These are phyloP conservation scores for Kodamaea suecica DNA, from an alignment of 1,139 yeast species.

Conservation along the genomic window DNA sequence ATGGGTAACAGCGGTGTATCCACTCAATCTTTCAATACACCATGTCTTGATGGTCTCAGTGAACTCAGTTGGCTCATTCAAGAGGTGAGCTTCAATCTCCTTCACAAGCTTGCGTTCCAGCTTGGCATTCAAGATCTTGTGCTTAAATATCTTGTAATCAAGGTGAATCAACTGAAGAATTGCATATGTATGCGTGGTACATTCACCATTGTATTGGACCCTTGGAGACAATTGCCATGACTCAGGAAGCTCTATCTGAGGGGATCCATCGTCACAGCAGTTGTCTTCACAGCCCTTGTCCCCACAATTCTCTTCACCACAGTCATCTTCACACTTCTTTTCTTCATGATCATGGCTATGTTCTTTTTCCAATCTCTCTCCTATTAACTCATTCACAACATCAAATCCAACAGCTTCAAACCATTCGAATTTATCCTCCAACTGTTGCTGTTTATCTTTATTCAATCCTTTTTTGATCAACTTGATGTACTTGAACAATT, in stretches of 20 bases:
- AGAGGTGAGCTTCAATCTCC: constrained; percentile 12
- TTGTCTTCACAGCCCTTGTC: constrained; percentile 14
- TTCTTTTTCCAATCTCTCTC: constrained; percentile 17
- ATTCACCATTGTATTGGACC: constrained; percentile 33
- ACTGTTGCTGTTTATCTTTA: constrained; percentile 27
- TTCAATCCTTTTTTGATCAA: constrained; percentile 20
- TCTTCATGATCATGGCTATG: constrained; percentile 11
- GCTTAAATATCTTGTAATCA: constrained; percentile 17
- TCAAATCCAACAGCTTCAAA: constrained; percentile 56
- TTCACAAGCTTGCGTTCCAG: constrained; percentile 13
- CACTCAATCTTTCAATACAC: constrained; percentile 16
- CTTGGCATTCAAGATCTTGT: constrained; percentile 9
- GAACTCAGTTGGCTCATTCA: constrained; percentile 3
- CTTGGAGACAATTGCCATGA: constrained; percentile 38
- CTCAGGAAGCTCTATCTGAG: constrained; percentile 16
- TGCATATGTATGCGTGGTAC: constrained; percentile 38
- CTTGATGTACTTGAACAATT: constrained; percentile 44
- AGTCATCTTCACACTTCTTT: constrained; percentile 15
- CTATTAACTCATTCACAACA: constrained; percentile 35
- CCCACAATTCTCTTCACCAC: constrained; percentile 15
- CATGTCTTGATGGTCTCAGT: constrained; percentile 15
- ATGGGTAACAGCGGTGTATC: constrained; percentile 11
- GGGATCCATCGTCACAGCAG: constrained; percentile 15
- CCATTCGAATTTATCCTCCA: constrained; percentile 56
- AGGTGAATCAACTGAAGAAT: constrained; percentile 17